A percentile compares a stretch with the other conserved stretches of the same genome.
Conservation (phyloP, 2,329 filamentous ascomycete genomes). For the Colletotrichum gigasporum region DNA sequence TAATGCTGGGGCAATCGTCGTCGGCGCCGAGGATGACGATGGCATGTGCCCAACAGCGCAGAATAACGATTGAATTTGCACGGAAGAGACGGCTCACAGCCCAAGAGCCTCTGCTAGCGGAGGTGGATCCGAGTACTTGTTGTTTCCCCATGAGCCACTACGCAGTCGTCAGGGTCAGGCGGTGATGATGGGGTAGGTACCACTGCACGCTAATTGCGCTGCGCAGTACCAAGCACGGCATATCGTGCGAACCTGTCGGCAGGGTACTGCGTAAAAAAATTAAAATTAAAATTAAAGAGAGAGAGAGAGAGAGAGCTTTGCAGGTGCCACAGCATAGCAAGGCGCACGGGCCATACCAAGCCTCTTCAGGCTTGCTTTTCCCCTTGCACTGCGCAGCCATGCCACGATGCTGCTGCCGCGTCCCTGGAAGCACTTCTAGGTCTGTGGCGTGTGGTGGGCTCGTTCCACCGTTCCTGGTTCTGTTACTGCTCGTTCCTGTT, state of each 20-base stretch:
- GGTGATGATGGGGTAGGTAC: neutral
- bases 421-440: too few species aligned
- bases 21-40: conserved; percentile 17
- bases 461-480: too few species aligned
- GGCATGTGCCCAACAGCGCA: conserved; percentile 17
- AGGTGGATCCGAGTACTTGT: conserved; percentile 19
- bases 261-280: neutral
- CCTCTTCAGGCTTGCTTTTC: too few species aligned
- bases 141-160: neutral
- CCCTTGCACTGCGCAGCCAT: too few species aligned
- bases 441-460: too few species aligned
- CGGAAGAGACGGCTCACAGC: conserved; percentile 26
- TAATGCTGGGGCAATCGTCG: conserved; percentile 19
- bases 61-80: conserved; percentile 22
- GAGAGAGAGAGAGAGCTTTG: neutral
- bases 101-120: conserved; percentile 26
- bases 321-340: neutral
- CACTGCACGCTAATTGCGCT: too few species aligned
- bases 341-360: conserved; percentile 2
- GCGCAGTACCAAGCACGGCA: too few species aligned
- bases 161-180: neutral
- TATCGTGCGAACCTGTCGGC: too few species aligned
- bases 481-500: too few species aligned
- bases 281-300: neutral
- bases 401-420: too few species aligned